Conservation (phyloP, 192 early-diverging fungal species). For the Rhizophagus prolifer region DNA sequence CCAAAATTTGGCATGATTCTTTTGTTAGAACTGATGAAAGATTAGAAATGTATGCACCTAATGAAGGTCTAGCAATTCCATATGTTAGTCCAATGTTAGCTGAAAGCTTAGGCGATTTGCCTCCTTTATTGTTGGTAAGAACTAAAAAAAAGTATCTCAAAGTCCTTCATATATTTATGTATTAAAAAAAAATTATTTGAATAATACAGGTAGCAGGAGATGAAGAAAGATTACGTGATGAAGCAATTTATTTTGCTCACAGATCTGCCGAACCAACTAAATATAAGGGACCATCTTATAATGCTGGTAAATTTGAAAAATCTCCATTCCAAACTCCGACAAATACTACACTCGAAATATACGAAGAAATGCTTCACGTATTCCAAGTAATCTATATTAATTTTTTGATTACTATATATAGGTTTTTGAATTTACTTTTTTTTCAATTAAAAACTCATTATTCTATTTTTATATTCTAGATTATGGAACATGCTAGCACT, state of each 20-base stretch:
- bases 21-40: conserved; percentile 35
- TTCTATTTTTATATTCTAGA: background rate
- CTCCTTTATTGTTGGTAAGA: conserved; percentile 38
- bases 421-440: background rate
- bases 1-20: conserved; percentile 20
- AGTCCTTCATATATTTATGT: background rate
- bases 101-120: too few relatives aligned
- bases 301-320: too few relatives aligned
- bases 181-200: background rate
- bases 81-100: too few relatives aligned
- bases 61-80: too few relatives aligned
- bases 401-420: too few relatives aligned
- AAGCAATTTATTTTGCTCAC: conserved; percentile 46
- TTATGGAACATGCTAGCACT: background rate
- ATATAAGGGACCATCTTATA: too few relatives aligned
- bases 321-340: too few relatives aligned
- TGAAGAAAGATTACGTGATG: too few relatives aligned
- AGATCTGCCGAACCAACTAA: conserved; percentile 33
- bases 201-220: conserved; percentile 42
- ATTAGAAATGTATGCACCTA: too few relatives aligned
- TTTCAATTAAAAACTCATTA: background rate
- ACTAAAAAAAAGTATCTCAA: conserved; percentile 25
- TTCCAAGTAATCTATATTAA: conserved; percentile 20
- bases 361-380: too few relatives aligned
- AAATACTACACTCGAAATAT: too few relatives aligned